Percentiles rank a stretch among this genome's conserved stretches.
Conservation (phyloP, 176 grass and related monocot genomes). For the Aegilops bicornis region DNA sequence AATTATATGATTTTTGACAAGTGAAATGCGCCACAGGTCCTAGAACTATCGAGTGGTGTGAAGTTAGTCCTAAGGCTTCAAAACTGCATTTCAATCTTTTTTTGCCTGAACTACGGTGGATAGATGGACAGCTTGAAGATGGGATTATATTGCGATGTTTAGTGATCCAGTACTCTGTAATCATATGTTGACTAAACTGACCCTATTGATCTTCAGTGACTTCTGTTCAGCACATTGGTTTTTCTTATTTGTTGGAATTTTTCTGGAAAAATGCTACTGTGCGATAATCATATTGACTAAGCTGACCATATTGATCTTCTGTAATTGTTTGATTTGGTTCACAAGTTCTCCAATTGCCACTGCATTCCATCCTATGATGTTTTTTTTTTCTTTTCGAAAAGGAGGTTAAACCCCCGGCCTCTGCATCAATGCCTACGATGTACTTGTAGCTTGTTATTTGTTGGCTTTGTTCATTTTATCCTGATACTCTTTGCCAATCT, state of each 20-base stretch:
- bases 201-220: not conserved
- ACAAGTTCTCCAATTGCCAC: not conserved
- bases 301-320: not conserved
- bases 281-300: not conserved
- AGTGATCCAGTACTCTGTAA: not conserved
- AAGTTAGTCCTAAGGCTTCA: too few species aligned
- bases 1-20: not conserved
- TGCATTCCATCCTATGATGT: not conserved
- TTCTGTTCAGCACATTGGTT: not conserved
- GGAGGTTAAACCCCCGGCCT: too few species aligned
- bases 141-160: not conserved
- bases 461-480: conserved; percentile 30
- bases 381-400: too few species aligned
- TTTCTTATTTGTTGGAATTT: not conserved
- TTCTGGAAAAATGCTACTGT: not conserved
- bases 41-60: too few species aligned
- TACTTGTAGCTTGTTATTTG: conserved; percentile 18
- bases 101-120: not conserved
- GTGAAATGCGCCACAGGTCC: too few species aligned
- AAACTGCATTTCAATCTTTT: too few species aligned
- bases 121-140: not conserved
- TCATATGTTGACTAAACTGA: not conserved
- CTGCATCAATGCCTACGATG: not conserved
- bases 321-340: not conserved
- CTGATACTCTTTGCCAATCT: conserved; percentile 11